phyloP scores from a whole-genome alignment of 164 flowering plant species.

The Santalum album region DNA sequence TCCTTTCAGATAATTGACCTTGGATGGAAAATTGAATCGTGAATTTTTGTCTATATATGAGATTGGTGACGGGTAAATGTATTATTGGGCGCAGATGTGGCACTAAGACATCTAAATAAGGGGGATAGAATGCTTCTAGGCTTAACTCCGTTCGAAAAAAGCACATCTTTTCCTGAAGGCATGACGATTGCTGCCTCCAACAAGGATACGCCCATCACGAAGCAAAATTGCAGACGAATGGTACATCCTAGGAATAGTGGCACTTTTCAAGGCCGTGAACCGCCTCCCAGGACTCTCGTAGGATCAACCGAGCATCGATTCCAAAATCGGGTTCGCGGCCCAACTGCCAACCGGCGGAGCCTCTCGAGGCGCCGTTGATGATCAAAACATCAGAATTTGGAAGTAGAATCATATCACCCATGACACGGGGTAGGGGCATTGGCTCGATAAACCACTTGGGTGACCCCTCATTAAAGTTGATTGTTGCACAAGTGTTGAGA shows the following conservation, averaged over 20 bases:
- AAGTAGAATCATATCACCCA: too few species aligned
- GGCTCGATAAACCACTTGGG: constrained; percentile 46
- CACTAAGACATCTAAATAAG: too few species aligned
- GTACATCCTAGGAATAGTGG: too few species aligned
- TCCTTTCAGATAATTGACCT: too few species aligned
- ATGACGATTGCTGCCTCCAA: too few species aligned
- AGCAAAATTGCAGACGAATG: too few species aligned
- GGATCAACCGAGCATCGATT: constrained; percentile 31
- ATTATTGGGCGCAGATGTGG: too few species aligned
- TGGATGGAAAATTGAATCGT: constrained; percentile 18
- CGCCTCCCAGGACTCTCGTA: constrained; percentile 15
- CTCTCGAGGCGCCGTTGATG: constrained; percentile 29
- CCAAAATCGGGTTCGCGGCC: constrained; percentile 33
- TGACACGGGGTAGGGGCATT: constrained; percentile 36
- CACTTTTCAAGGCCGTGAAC: constrained; percentile 24
- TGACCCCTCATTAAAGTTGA: constrained; percentile 28
- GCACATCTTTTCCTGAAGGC: constrained; percentile 17
- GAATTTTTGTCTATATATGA: constrained; percentile 20
- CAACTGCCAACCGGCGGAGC: constrained; percentile 43
- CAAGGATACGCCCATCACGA: too few species aligned
- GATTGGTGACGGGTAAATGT: too few species aligned
- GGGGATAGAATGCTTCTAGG: constrained; percentile 40
- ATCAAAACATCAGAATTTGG: constrained; percentile 42
- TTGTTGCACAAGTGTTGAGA: constrained; percentile 35
- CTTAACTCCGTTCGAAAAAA: constrained; percentile 43